Percentiles rank a stretch among this genome's conserved stretches.
phyloP scores from a whole-genome alignment of 768 basidiomycete species.

The Tubosaeta brunneosetosa region DNA sequence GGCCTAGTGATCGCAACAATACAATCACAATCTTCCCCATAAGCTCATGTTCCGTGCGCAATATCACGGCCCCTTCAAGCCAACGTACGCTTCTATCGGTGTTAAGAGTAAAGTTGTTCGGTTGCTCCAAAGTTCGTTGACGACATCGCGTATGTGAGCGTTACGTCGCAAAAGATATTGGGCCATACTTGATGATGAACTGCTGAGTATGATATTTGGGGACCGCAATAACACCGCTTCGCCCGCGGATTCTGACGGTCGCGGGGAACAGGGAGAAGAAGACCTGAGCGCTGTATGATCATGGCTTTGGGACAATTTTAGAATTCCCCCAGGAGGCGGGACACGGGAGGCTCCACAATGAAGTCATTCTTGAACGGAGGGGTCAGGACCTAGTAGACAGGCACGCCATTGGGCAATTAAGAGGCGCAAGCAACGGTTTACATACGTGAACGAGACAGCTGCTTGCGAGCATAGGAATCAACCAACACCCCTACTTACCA shows the following conservation, averaged over 20 bases:
- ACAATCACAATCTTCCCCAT: neutral
- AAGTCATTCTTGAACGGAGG: neutral
- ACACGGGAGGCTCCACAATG: neutral
- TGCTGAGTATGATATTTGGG: neutral
- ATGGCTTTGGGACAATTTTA: neutral
- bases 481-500: neutral
- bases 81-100: neutral
- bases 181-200: neutral
- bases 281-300: neutral
- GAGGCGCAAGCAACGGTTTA: neutral
- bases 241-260: slow-evolving; percentile 7
- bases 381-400: neutral
- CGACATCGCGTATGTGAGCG: neutral
- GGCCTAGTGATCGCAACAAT: neutral
- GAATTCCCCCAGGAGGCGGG: neutral
- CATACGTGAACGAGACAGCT: too few species aligned
- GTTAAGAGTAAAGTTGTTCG: neutral
- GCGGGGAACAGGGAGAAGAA: neutral
- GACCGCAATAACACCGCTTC: slow-evolving; percentile 7
- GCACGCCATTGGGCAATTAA: neutral
- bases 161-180: neutral
- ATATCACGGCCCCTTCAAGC: neutral
- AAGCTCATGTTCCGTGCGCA: neutral
- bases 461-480: neutral
- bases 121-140: neutral